Evolutionary conservation across 352 stramenopile genomes (phyloP).

Genomic region (Globisporangium abappressorium): DNA sequence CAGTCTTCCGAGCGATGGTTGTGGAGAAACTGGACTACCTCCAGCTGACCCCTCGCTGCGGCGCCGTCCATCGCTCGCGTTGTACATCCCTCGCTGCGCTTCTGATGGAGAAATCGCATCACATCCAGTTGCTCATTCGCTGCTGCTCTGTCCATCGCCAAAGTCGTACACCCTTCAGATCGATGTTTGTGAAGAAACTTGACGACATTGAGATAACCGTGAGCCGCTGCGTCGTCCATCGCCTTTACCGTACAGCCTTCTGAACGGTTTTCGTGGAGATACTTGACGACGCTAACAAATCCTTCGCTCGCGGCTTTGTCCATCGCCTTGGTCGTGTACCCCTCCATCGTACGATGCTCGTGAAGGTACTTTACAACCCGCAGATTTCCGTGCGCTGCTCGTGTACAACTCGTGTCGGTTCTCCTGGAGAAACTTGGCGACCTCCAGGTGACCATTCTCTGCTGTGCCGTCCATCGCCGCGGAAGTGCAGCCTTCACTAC

Average conservation of each 20-base stretch:
- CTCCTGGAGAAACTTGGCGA: conserved; percentile 7
- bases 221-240: neutral
- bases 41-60: neutral
- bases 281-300: too few relatives aligned
- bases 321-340: too few relatives aligned
- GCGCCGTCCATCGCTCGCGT: neutral
- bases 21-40: neutral
- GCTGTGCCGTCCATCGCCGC: neutral
- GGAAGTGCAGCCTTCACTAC: neutral
- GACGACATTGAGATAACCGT: neutral
- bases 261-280: too few relatives aligned
- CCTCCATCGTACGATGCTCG: too few relatives aligned
- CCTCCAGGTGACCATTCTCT: neutral
- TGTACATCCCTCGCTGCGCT: neutral
- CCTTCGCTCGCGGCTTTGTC: too few relatives aligned
- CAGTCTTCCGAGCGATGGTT: neutral
- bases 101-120: neutral
- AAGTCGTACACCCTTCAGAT: neutral
- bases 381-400: too few relatives aligned
- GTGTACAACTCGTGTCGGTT: neutral
- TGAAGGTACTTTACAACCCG: too few relatives aligned
- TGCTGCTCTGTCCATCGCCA: neutral
- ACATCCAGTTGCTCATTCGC: neutral
- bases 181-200: neutral
- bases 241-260: conserved; percentile 3